Evolutionary conservation across 495 filamentous ascomycete species (phyloP), one percentile per base, ranked within the genome.

Genomic region (Aspergillus nidulans): DNA sequence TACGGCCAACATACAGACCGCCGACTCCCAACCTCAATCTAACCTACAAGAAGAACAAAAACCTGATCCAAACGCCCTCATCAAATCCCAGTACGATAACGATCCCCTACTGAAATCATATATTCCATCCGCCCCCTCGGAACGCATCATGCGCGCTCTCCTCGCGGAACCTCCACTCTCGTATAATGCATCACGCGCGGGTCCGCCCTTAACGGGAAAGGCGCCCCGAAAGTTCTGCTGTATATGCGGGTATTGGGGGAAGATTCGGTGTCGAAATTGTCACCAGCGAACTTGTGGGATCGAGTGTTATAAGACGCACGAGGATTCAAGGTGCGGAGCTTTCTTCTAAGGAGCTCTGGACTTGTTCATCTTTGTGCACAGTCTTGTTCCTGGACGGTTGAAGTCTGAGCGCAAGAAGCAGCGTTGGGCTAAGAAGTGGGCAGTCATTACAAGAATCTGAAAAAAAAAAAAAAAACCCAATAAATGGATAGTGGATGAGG

Each of bases 191-290:
- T 85, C 91, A 23, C 77, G 87, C n/a, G 84, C 80, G 0, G 74
- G 71, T 10, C 82, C 83, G 53, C 74, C 81, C 2, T 57, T 73
- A 1, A 61, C 73, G 4, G 63, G 55, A 48, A 83, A 81, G 47
- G 83, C 89, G n/a, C 72, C 77, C 49, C 76, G 90, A 48, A 64
- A 67, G 23, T 96, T 96, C 64, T 96, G 91, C 72, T 89, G 87
- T 63, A 85, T 92, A 48, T 96, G 91, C 70, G 91, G 91, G 26
- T 95, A 94, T 69, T 96, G 92, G 91, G 91, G 91, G 1, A 79
- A 87, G 58, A 87, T 91, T 25, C 82, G 80, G 69, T 96, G 91
- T 69, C 82, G 86, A 73, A 91, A 84, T 70, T 96, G 91, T 71
- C 90, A 90, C 32, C 76, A 80, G 51, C 69, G 89, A 59, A 87